Percentiles rank a stretch among this genome's conserved stretches.
These are phyloP conservation scores for Diaporthe longicolla DNA, from an alignment of 2,329 filamentous ascomycete species.

Conservation along the genomic window DNA sequence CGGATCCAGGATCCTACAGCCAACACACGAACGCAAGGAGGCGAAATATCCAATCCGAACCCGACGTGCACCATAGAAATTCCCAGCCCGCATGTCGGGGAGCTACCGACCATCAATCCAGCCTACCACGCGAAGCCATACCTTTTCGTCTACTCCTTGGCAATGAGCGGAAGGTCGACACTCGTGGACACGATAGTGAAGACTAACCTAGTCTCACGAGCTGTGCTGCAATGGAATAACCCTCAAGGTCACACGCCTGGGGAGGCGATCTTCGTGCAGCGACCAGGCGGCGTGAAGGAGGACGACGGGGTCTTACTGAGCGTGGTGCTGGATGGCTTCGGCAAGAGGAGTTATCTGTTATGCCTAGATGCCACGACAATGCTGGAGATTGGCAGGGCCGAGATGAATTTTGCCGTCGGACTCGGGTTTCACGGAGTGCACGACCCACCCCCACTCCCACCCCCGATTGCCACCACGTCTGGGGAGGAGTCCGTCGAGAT, in stretches of 20 bases:
- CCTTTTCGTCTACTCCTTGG: constrained; percentile 73
- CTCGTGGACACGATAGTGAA: constrained; percentile 76
- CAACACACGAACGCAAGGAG: too few relatives aligned
- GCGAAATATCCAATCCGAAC: neutral
- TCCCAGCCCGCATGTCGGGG: constrained; percentile 68
- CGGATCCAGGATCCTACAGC: too few relatives aligned
- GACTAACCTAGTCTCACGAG: constrained; percentile 70
- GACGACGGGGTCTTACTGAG: constrained; percentile 54
- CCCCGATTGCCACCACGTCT: neutral
- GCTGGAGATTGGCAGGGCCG: constrained; percentile 74
- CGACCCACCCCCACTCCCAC: neutral
- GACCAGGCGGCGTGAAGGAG: constrained; percentile 56
- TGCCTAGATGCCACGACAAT: constrained; percentile 75
- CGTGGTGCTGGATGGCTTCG: constrained; percentile 75
- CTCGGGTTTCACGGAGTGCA: constrained; percentile 77
- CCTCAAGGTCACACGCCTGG: constrained; percentile 74
- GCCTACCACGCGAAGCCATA: constrained; percentile 64
- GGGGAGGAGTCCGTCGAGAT: neutral
- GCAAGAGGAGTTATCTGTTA: constrained; percentile 73
- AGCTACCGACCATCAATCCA: constrained; percentile 78
- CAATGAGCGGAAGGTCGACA: constrained; percentile 70
- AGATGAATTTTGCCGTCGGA: constrained; percentile 71
- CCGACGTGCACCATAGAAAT: constrained; percentile 56
- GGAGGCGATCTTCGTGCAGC: constrained; percentile 76
- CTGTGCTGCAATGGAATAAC: constrained; percentile 69